These are phyloP conservation scores for Clonostachys chloroleuca DNA, from an alignment of 2,329 filamentous ascomycete species.

Conservation along the genomic window DNA sequence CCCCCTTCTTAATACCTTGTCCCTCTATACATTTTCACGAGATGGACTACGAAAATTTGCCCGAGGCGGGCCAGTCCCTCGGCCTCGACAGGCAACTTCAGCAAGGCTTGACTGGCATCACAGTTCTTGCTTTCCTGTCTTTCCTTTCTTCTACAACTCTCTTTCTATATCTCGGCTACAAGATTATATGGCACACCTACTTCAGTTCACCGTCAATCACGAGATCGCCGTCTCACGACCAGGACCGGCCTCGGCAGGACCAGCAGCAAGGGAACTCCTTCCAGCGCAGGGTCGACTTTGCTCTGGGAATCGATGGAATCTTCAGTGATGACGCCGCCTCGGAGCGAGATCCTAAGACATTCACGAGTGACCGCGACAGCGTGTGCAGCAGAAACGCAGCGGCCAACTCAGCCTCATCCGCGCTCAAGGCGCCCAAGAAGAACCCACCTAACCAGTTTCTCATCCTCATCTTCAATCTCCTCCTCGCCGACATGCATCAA, in stretches of 20 bases:
- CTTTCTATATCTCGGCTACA: constrained; percentile 22
- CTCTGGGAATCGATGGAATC: constrained; percentile 26
- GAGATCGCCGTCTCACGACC: not conserved
- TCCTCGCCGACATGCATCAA: constrained; percentile 66
- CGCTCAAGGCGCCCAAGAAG: constrained; percentile 1
- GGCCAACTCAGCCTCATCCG: not conserved
- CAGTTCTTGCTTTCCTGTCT: constrained; percentile 19
- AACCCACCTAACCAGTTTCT: constrained; percentile 61
- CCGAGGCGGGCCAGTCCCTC: constrained; percentile 13
- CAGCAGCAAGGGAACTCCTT: constrained; percentile 3
- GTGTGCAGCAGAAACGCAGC: not conserved
- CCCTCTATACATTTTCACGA: not conserved
- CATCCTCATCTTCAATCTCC: constrained; percentile 64
- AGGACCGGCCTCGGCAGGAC: not conserved
- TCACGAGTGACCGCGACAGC: not conserved
- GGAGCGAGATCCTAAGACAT: not conserved
- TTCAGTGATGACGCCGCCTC: constrained; percentile 10
- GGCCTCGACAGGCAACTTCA: constrained; percentile 9
- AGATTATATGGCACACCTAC: constrained; percentile 20
- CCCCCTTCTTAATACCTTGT: too few relatives aligned
- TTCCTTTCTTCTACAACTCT: constrained; percentile 18
- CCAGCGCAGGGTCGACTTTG: constrained; percentile 22
- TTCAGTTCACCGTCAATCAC: constrained; percentile 2
- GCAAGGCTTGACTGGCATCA: constrained; percentile 20
- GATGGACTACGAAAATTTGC: constrained; percentile 16